Base-by-base conservation (phyloP, 768 basidiomycete species). In the Russula earlei region DNA sequence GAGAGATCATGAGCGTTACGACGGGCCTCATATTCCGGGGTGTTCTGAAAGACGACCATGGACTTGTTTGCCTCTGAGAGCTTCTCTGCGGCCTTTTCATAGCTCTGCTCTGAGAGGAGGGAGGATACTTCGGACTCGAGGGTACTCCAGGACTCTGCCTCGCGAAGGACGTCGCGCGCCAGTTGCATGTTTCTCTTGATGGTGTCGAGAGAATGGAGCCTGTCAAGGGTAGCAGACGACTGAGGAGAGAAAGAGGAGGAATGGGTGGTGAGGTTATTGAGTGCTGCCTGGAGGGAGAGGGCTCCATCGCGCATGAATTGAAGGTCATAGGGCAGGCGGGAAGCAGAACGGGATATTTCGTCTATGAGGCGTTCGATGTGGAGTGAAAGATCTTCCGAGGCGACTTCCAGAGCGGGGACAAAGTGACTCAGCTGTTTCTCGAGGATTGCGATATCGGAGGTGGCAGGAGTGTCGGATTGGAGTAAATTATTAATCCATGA, bases 251-350 rank as follows among this genome's bases (percentile, higher is more conserved):
- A 71, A 0, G 79, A 75, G 29, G 74, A 71, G 4, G 83, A 79
- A 45, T 76, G 76, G 29, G 73, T 69, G 53, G 85, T 78, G 17
- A 92, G 82, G 31, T 76, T 75, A 27, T 77, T 72, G 20, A 99
- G 74, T 9, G 81, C 72, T 27, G 72, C 73, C 58, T 88, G 86
- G 22, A 98, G 76, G 3, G 87, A 78, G 17, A 87, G 70, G 1
- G 94, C 93, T 31, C 85, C 83, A 64, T 98, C 95, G 41, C 90
- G 85, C 83, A 97, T 94, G 73, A 96, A 96, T 67, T 98, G 94
- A 34, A 99, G 76, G 70, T 98, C 96, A 68, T 96, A 98, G 1
- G 89, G 83, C 44, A 99, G 77, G 37, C 96, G 81, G 12, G 96
- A 91, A 20, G 97, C 84, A 5, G 85, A 81, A 47, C 93, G 82